Conservation (phyloP, 2,329 filamentous ascomycete species). For the Fusarium ambrosium region DNA sequence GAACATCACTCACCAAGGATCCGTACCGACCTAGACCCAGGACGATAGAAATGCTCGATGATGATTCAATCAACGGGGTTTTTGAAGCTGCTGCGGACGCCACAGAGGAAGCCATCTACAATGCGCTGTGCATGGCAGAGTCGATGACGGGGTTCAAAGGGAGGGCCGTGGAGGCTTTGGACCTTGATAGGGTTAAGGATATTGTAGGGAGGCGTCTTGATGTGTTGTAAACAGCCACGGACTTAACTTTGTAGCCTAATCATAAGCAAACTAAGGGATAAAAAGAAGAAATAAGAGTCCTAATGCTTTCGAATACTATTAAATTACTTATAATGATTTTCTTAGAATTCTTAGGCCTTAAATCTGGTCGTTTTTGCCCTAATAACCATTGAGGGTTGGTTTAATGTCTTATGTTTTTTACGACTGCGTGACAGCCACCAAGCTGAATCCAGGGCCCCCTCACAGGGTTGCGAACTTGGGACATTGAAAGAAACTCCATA, state of each 20-base stretch:
- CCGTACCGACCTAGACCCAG: slow-evolving; percentile 52
- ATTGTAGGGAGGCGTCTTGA: slow-evolving; percentile 55
- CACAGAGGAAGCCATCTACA: slow-evolving; percentile 76
- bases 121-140: slow-evolving; percentile 72
- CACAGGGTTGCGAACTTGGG: neutral
- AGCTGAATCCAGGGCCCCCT: neutral
- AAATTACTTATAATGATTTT: too few relatives aligned
- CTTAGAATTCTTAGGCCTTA: too few relatives aligned
- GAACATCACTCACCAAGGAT: slow-evolving; percentile 54
- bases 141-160: slow-evolving; percentile 68
- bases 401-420: too few relatives aligned
- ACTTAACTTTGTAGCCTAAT: too few relatives aligned
- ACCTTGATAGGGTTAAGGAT: slow-evolving; percentile 60
- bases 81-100: slow-evolving; percentile 74
- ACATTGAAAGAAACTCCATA: neutral
- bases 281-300: too few relatives aligned
- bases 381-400: too few relatives aligned
- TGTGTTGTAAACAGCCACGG: neutral
- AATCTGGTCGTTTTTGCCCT: too few relatives aligned
- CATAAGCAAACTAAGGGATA: too few relatives aligned
- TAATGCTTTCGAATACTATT: too few relatives aligned
- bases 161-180: slow-evolving; percentile 63
- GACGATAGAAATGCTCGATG: slow-evolving; percentile 57
- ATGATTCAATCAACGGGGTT: slow-evolving; percentile 70
- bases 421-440: neutral